Conservation (phyloP, 371 early-diverging fungal genomes). For the Parasitella parasitica region DNA sequence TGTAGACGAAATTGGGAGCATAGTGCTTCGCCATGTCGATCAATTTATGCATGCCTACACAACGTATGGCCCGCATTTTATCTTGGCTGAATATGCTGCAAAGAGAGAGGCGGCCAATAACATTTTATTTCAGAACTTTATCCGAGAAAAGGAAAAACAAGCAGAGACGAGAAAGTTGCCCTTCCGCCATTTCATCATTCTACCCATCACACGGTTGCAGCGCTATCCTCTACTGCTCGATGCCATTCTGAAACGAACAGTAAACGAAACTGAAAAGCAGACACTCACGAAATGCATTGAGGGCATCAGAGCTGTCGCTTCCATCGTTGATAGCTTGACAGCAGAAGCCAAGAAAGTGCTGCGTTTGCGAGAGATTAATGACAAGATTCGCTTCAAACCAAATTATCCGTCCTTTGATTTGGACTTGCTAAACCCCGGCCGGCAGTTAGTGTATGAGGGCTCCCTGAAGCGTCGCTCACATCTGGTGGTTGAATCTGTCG, state of each 20-base stretch:
- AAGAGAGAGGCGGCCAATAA: slow-evolving; percentile 68
- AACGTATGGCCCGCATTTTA: slow-evolving; percentile 78
- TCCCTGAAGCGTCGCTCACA: slow-evolving; percentile 65
- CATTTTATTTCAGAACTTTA: slow-evolving; percentile 62
- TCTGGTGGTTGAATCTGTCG: slow-evolving; percentile 62
- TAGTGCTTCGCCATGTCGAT: slow-evolving; percentile 64
- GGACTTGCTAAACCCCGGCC: slow-evolving; percentile 62
- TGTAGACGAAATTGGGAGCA: slow-evolving; percentile 77
- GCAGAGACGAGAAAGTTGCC: slow-evolving; percentile 62
- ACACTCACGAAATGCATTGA: slow-evolving; percentile 54
- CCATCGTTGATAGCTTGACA: slow-evolving; percentile 26
- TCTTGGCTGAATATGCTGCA: slow-evolving; percentile 69
- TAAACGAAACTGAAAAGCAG: slow-evolving; percentile 49
- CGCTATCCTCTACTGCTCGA: slow-evolving; percentile 80
- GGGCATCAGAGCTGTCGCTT: slow-evolving; percentile 62
- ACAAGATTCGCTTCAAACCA: slow-evolving; percentile 32
- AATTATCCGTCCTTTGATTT: slow-evolving; percentile 45
- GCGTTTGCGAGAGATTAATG: slow-evolving; percentile 4
- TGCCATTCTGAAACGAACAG: slow-evolving; percentile 72
- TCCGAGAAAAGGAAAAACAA: slow-evolving; percentile 54
- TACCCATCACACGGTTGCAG: slow-evolving; percentile 78
- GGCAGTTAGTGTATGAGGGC: slow-evolving; percentile 79
- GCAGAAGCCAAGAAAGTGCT: not conserved
- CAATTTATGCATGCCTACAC: slow-evolving; percentile 70
- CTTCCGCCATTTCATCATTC: slow-evolving; percentile 34